A percentile compares a stretch with the other conserved stretches of the same genome.
phyloP scores from a whole-genome alignment of 495 filamentous ascomycete genomes.

The Hypoxylon trugodes region DNA sequence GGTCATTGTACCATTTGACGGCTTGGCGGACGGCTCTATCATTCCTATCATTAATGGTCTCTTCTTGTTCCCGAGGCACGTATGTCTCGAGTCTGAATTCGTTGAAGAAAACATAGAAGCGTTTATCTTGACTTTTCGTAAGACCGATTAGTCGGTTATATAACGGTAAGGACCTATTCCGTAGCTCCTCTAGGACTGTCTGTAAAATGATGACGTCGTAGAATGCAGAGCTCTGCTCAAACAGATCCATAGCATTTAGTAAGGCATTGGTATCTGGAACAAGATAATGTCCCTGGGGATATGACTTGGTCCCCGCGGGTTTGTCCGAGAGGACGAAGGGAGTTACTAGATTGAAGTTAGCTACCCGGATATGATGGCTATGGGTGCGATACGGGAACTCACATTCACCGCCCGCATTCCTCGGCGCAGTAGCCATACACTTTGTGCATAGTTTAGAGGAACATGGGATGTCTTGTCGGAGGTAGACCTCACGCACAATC shows the following conservation, averaged over 20 bases:
- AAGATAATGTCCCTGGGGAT: conserved; percentile 90
- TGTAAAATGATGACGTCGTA: conserved; percentile 95
- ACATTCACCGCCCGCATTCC: conserved; percentile 81
- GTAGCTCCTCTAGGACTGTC: conserved; percentile 93
- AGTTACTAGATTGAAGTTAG: conserved; percentile 60
- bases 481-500: conserved; percentile 94
- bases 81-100: conserved; percentile 95
- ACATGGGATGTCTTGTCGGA: conserved; percentile 96
- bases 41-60: conserved; percentile 96
- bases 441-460: conserved; percentile 85
- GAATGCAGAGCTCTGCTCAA: conserved; percentile 90
- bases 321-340: conserved; percentile 88
- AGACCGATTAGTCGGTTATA: conserved; percentile 92
- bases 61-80: conserved; percentile 73
- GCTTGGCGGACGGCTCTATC: conserved; percentile 89
- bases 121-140: conserved; percentile 93
- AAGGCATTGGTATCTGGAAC: conserved; percentile 97
- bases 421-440: conserved; percentile 75
- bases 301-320: conserved; percentile 82
- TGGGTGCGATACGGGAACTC: conserved; percentile 29
- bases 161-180: conserved; percentile 89
- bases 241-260: conserved; percentile 93
- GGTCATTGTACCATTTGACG: conserved; percentile 87
- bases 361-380: background rate
- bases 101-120: conserved; percentile 99